Base-by-base conservation (phyloP, 345 rosid genomes). In the Salix suchowensis region DNA sequence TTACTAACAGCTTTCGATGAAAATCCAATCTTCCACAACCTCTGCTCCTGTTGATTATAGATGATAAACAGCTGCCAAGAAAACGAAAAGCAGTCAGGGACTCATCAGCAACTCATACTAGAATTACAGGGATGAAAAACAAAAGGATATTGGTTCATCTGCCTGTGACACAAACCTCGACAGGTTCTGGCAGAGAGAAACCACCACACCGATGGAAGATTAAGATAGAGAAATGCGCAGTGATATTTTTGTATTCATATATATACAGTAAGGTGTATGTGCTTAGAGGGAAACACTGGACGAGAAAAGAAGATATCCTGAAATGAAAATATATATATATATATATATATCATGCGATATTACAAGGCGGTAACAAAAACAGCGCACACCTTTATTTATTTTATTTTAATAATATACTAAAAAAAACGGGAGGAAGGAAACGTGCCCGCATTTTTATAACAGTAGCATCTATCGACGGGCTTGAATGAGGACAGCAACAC, bases 1-100 rank as follows among this genome's bases (percentile, higher is more conserved):
- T 70, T 80, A 64, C 75, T 52, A 19, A 5, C 2, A 52, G 58
- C 24, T 19, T 19, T 52, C 23, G 58, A 52, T 52, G 23, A 52
- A 52, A 44, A 2, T 55, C 79, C 84, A 55, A 79, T 77, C 73
- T 65, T 79, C 26, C 60, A 74, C 50, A 23, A 13, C 7, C 69
- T 67, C 55, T 64, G 32, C 69, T 67, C 78, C 28, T 70, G 66
- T 54, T 71, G 78, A 73, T 75, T 77, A 40, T 74, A 55, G 68
- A 72, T 23, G 67, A 82, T 79, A 73, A 83, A 71, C 66, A 52
- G 70, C 72, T 67, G 76, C 78, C 83, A 86, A 80, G 73, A 83
- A 28, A 30, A 24, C 74, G 37, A 82, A 21, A 78, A 68, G 23
- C 68, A 39, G 4, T 58, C 12, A 52, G 7, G 3, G 10, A 52